Percentiles rank a stretch among this genome's conserved stretches.
Evolutionary conservation across 768 basidiomycete species (phyloP).

Genomic region (Fibroporia radiculosa): DNA sequence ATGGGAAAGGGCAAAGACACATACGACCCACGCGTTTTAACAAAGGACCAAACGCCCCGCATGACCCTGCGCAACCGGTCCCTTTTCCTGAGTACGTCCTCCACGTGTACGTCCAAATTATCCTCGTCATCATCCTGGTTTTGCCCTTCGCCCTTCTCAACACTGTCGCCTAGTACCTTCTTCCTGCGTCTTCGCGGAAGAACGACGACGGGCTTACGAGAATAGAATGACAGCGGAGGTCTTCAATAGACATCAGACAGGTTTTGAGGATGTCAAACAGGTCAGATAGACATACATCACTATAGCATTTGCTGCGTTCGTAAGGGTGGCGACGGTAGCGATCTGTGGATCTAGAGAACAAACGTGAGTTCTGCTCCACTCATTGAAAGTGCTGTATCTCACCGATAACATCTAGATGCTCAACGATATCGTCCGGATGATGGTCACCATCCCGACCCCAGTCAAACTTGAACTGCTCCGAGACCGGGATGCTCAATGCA

Average conservation of each 20-base stretch:
- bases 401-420: constrained; percentile 80
- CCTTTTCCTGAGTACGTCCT: constrained; percentile 60
- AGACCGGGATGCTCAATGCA: constrained; percentile 31
- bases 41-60: constrained; percentile 71
- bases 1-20: constrained; percentile 17
- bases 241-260: no score
- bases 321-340: constrained; percentile 63
- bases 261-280: no score
- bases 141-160: constrained; percentile 22
- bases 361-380: background rate
- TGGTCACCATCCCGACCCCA: constrained; percentile 22
- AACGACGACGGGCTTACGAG: constrained; percentile 58
- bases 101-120: constrained; percentile 68
- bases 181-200: constrained; percentile 31
- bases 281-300: constrained; percentile 43
- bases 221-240: constrained; percentile 64
- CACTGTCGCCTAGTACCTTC: constrained; percentile 14
- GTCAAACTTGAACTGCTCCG: constrained; percentile 5
- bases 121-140: constrained; percentile 30
- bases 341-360: constrained; percentile 56
- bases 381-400: constrained; percentile 10
- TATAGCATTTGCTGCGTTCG: constrained; percentile 76
- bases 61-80: constrained; percentile 52
- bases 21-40: constrained; percentile 78
- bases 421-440: constrained; percentile 76